Percentiles rank a stretch among this genome's conserved stretches.
phyloP scores from a whole-genome alignment of 768 basidiomycete species.

The Boletus speciosus region DNA sequence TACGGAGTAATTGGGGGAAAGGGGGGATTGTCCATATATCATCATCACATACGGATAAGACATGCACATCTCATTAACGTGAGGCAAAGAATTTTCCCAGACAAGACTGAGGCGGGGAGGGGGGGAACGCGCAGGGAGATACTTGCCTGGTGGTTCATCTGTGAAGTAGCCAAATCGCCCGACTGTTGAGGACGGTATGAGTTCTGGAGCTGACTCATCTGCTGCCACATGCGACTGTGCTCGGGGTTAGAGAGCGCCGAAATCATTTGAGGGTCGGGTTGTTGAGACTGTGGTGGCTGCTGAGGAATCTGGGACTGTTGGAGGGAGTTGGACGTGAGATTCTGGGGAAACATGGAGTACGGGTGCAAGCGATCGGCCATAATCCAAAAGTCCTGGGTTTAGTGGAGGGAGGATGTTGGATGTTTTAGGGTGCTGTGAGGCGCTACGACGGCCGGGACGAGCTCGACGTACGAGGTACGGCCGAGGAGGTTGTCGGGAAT shows the following conservation, averaged over 20 bases:
- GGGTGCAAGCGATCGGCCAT: conserved; percentile 62
- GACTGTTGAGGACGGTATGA: conserved; percentile 43
- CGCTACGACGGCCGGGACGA: conserved; percentile 25
- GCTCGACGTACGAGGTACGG: conserved; percentile 20
- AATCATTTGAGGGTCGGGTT: conserved; percentile 37
- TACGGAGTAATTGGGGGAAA: conserved; percentile 7
- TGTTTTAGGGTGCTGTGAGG: conserved; percentile 28
- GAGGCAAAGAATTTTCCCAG: conserved; percentile 16
- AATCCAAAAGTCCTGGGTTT: conserved; percentile 33
- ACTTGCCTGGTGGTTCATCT: conserved; percentile 49
- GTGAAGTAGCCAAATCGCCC: conserved; percentile 38
- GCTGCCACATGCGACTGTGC: conserved; percentile 55
- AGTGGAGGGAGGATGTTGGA: conserved; percentile 26
- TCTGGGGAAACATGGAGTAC: conserved; percentile 52
- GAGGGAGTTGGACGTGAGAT: conserved; percentile 44
- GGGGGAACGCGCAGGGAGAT: conserved; percentile 11
- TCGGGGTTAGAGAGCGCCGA: conserved; percentile 48
- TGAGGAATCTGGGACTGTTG: conserved; percentile 42
- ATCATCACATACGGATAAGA: conserved; percentile 11
- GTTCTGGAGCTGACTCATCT: conserved; percentile 46
- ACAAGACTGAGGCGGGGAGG: conserved; percentile 4
- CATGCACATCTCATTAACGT: conserved; percentile 12
- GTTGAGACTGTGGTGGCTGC: conserved; percentile 44
- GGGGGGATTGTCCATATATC: conserved; percentile 20
- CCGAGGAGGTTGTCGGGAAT: conserved; percentile 24